These are phyloP conservation scores for Lactarius hengduanensis DNA, from an alignment of 768 basidiomycete species.

Conservation along the genomic window DNA sequence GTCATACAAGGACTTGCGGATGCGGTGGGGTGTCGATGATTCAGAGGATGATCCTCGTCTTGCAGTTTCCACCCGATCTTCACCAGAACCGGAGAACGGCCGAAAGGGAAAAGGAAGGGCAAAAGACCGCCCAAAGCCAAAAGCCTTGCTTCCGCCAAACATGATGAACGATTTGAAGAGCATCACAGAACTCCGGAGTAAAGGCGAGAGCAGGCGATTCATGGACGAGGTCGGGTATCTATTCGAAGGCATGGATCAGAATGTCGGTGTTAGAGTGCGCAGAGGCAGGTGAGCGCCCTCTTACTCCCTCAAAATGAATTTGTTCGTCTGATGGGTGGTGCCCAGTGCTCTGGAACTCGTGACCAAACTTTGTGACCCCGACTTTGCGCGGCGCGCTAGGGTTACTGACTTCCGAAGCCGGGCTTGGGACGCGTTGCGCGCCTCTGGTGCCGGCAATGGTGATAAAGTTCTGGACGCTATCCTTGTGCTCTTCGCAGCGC, in stretches of 20 bases:
- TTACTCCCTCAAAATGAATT: not conserved
- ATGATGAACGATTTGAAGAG: conserved; percentile 77
- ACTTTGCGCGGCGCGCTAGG: conserved; percentile 78
- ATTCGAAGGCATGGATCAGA: conserved; percentile 70
- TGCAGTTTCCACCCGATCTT: conserved; percentile 23
- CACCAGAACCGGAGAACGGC: conserved; percentile 35
- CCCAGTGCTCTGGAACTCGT: conserved; percentile 73
- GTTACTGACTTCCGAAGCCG: conserved; percentile 68
- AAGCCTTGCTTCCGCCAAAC: conserved; percentile 44
- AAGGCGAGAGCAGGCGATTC: conserved; percentile 77
- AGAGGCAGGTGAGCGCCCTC: conserved; percentile 57
- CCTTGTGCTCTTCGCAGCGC: conserved; percentile 57
- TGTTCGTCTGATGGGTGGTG: not conserved
- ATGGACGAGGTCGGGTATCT: conserved; percentile 83
- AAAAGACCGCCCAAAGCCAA: conserved; percentile 30
- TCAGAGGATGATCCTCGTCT: conserved; percentile 68
- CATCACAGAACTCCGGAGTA: conserved; percentile 75
- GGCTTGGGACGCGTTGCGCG: conserved; percentile 65
- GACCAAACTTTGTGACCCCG: conserved; percentile 66
- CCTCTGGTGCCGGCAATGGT: conserved; percentile 56
- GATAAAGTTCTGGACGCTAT: conserved; percentile 70
- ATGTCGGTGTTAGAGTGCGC: conserved; percentile 52
- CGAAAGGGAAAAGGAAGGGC: conserved; percentile 41
- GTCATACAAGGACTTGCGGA: conserved; percentile 70
- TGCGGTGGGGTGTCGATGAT: conserved; percentile 79